phyloP scores from a whole-genome alignment of 2,329 filamentous ascomycete species.

The Sarocladiaceae sp. region DNA sequence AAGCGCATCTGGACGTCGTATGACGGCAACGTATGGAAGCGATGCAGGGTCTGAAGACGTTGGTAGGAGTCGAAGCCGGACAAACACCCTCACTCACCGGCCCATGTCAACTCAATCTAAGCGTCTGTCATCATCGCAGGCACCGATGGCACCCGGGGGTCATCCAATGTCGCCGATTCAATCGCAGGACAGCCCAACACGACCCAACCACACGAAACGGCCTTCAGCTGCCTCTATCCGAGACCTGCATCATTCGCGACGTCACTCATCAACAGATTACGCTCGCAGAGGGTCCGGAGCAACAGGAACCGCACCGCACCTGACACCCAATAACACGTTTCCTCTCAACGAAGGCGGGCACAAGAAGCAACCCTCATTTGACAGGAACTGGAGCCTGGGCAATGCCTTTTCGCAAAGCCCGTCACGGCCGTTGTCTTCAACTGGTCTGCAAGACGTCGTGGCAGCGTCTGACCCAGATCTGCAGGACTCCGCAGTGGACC shows the following conservation, averaged over 20 bases:
- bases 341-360: conserved; percentile 36
- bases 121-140: conserved; percentile 43
- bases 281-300: conserved; percentile 26
- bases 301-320: conserved; percentile 27
- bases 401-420: conserved; percentile 35
- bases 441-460: conserved; percentile 40
- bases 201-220: conserved; percentile 45
- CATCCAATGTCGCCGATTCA: conserved; percentile 29
- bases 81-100: conserved; percentile 48
- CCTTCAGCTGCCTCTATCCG: conserved; percentile 79
- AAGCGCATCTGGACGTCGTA: conserved; percentile 37
- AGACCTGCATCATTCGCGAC: conserved; percentile 74
- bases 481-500: conserved; percentile 49
- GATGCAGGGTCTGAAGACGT: conserved; percentile 52
- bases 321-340: conserved; percentile 37
- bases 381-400: conserved; percentile 63
- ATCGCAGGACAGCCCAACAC: conserved; percentile 37
- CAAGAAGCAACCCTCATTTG: conserved; percentile 63
- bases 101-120: conserved; percentile 40
- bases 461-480: conserved; percentile 31
- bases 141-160: conserved; percentile 26
- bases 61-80: conserved; percentile 46
- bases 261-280: conserved; percentile 82
- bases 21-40: conserved; percentile 51
- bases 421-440: conserved; percentile 45